Evolutionary conservation across 306 rosid species (phyloP), one percentile per base, ranked within the genome.

Genomic region (barrel medic (Medicago truncatula)): DNA sequence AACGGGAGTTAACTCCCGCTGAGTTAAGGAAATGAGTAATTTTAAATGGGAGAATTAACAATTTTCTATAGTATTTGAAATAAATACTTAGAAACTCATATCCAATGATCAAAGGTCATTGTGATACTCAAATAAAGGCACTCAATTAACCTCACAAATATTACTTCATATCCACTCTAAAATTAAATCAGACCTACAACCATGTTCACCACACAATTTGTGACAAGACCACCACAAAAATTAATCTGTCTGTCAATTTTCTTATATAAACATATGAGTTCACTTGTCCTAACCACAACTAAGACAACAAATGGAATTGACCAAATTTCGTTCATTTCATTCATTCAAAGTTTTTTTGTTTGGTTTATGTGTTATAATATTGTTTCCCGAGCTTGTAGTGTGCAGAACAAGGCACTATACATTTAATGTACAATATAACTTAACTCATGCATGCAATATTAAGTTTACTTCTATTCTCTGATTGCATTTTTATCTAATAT

Each of bases 101-200:
- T 50, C 36, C 69, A 82, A 43, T 54, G 25, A 23, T 60, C 16
- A 64, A 16, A 36, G 69, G 76, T 77, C 74, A 13, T 72, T 74
- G 40, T 34, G 72, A 43, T 50, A 80, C 68, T 81, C 64, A 41
- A 67, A 70, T 16, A 78, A 39, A 68, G 68, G 71, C 46, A 74
- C 8, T 31, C 34, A 47, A 56, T 20, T 10, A n/a, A 39, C 28
- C 64, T 54, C 76, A 58, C 25, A 63, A 34, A 4, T 83, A 44
- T 92, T 86, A 81, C 98, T 90, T 92, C 57, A 78, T 79, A 46
- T 69, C 67, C 89, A 92, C 98, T 92, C 94, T 87, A 92, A 88
- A 92, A 84, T 87, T 86, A 83, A 88, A 81, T 88, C 36, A 71
- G 92, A 92, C 96, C 97, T 80, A 76, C 85, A 87, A 20, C 80